phyloP scores from a whole-genome alignment of 805 yeast species.

The Vanderwaltozyma tropicalis region DNA sequence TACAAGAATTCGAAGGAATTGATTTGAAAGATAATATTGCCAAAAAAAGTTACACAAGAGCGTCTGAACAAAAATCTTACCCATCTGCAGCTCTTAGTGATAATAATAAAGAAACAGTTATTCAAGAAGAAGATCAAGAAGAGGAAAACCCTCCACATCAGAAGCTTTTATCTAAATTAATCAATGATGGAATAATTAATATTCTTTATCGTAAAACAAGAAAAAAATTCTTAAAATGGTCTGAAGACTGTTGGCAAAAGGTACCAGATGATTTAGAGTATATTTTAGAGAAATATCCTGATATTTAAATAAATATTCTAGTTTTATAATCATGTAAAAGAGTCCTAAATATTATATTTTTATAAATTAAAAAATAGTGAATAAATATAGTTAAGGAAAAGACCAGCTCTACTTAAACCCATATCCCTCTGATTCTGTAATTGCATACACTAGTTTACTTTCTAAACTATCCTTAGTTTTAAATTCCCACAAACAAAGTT shows the following conservation, averaged over 20 bases:
- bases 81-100: not conserved
- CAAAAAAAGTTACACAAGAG: not conserved
- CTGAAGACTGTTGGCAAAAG: constrained; percentile 18
- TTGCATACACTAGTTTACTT: constrained; percentile 53
- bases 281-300: constrained; percentile 7
- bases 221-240: constrained; percentile 21
- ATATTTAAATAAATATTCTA: constrained; percentile 9
- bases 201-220: constrained; percentile 8
- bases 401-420: constrained; percentile 48
- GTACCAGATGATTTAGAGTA: constrained; percentile 30
- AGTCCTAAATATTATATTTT: no score
- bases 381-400: no score
- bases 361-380: no score
- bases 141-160: no score
- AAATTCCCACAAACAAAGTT: constrained; percentile 68
- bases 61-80: not conserved
- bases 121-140: not conserved
- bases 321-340: no score
- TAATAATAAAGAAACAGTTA: not conserved
- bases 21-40: constrained; percentile 1
- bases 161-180: not conserved
- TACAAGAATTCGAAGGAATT: constrained; percentile 13
- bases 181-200: constrained; percentile 4
- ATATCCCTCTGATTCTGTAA: constrained; percentile 77
- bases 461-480: constrained; percentile 41